These are phyloP conservation scores for Alternaria infectoria DNA, from an alignment of 2,329 filamentous ascomycete genomes.

Conservation along the genomic window DNA sequence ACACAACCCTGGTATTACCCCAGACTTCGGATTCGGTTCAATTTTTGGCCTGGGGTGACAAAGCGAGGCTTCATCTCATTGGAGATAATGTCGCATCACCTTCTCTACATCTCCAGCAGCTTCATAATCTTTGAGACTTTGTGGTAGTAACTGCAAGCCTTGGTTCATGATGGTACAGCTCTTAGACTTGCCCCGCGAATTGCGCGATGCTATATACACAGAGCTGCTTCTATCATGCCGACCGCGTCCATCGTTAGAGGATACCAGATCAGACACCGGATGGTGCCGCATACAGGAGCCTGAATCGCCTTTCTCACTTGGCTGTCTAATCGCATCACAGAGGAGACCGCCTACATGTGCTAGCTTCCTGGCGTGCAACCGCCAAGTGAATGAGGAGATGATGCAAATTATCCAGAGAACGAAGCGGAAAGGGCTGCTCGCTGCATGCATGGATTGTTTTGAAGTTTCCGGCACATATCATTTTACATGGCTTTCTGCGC, in stretches of 20 bases:
- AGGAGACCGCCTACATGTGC: conserved; percentile 35
- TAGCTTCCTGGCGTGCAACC: conserved; percentile 36
- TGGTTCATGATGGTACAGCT: conserved; percentile 30
- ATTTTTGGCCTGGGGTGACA: not conserved
- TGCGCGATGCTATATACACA: conserved; percentile 44
- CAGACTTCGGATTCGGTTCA: not conserved
- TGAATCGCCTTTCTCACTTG: conserved; percentile 27
- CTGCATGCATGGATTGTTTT: conserved; percentile 39
- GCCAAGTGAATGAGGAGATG: conserved; percentile 41
- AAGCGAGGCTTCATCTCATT: not conserved
- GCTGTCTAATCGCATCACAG: conserved; percentile 33
- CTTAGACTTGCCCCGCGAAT: conserved; percentile 38
- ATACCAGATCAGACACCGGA: conserved; percentile 25
- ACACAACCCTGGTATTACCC: not conserved
- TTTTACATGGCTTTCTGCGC: conserved; percentile 41
- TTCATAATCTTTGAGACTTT: not conserved
- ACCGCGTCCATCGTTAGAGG: conserved; percentile 24
- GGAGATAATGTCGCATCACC: not conserved
- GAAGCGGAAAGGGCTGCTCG: conserved; percentile 20
- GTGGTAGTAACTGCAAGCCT: not conserved
- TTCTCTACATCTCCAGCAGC: not conserved
- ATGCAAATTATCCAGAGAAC: conserved; percentile 26
- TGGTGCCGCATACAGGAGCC: conserved; percentile 23
- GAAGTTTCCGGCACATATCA: conserved; percentile 38
- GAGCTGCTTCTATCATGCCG: conserved; percentile 32